These are phyloP conservation scores for Phytophthora europaea DNA, from an alignment of 352 stramenopile genomes.

Conservation along the genomic window DNA sequence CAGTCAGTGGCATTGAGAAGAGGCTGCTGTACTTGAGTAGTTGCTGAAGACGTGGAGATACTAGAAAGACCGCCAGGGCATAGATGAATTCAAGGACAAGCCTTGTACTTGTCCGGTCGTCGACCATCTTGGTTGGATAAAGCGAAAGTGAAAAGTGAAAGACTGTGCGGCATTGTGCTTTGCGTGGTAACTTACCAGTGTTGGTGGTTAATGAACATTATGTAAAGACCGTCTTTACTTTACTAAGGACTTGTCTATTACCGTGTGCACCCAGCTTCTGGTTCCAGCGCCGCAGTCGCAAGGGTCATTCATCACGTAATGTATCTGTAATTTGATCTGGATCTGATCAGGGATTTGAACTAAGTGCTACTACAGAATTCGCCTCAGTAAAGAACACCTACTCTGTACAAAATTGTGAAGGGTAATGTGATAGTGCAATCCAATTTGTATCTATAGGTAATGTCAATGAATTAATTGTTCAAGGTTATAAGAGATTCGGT, in stretches of 20 bases:
- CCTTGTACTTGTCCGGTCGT: conserved; percentile 2
- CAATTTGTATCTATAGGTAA: too few relatives aligned
- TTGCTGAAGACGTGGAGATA: conserved; percentile 1
- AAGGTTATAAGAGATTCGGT: too few relatives aligned
- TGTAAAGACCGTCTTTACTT: background rate
- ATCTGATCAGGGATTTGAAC: background rate
- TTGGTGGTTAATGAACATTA: too few relatives aligned
- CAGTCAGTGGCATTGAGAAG: conserved; percentile 52
- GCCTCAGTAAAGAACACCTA: too few relatives aligned
- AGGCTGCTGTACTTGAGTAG: conserved; percentile 43
- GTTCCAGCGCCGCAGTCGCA: background rate
- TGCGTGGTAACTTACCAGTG: too few relatives aligned
- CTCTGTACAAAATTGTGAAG: too few relatives aligned
- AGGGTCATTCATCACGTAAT: background rate
- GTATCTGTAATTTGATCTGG: background rate
- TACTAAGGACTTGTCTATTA: too few relatives aligned
- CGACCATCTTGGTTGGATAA: background rate
- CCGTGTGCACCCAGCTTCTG: background rate
- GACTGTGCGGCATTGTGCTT: background rate
- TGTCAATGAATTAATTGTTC: too few relatives aligned
- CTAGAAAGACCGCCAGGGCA: background rate
- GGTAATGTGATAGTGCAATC: too few relatives aligned
- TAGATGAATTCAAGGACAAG: conserved; percentile 7
- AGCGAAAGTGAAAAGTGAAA: background rate
- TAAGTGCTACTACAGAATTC: too few relatives aligned